Percentiles rank a stretch among this genome's conserved stretches.
Evolutionary conservation across 164 flowering plant genomes (phyloP).

Genomic region (Vitis rupestris): DNA sequence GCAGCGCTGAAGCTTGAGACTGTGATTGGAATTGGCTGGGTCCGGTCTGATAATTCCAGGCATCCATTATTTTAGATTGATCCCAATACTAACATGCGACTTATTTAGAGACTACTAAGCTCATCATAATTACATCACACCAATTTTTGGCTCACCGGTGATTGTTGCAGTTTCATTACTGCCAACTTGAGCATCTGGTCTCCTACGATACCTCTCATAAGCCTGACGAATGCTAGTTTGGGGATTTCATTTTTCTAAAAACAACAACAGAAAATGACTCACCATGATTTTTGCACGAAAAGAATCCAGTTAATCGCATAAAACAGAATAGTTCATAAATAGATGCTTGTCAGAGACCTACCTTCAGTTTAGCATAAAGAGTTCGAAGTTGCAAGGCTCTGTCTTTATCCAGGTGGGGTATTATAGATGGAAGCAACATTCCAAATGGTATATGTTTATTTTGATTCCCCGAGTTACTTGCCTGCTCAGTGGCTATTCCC

Average conservation of each 20-base stretch:
- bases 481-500: slow-evolving; percentile 29
- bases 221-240: slow-evolving; percentile 77
- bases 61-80: slow-evolving; percentile 28
- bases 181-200: slow-evolving; percentile 90
- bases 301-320: not conserved
- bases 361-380: slow-evolving; percentile 68
- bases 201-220: slow-evolving; percentile 76
- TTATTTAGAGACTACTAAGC: not conserved
- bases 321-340: not conserved
- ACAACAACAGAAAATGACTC: slow-evolving; percentile 5
- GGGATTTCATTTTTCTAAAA: slow-evolving; percentile 72
- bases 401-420: slow-evolving; percentile 86
- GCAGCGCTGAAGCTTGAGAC: slow-evolving; percentile 44
- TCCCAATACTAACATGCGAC: slow-evolving; percentile 1
- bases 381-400: slow-evolving; percentile 72
- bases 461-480: slow-evolving; percentile 32
- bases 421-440: slow-evolving; percentile 62
- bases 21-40: slow-evolving; percentile 33
- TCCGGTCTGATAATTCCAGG: slow-evolving; percentile 33
- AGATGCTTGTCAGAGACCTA: slow-evolving; percentile 22
- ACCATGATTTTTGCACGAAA: not conserved
- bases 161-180: slow-evolving; percentile 43
- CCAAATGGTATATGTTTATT: slow-evolving; percentile 71
- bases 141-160: slow-evolving; percentile 42
- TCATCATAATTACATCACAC: not conserved